Conservation (phyloP, 371 early-diverging fungal genomes). For the Blakeslea trispora region DNA sequence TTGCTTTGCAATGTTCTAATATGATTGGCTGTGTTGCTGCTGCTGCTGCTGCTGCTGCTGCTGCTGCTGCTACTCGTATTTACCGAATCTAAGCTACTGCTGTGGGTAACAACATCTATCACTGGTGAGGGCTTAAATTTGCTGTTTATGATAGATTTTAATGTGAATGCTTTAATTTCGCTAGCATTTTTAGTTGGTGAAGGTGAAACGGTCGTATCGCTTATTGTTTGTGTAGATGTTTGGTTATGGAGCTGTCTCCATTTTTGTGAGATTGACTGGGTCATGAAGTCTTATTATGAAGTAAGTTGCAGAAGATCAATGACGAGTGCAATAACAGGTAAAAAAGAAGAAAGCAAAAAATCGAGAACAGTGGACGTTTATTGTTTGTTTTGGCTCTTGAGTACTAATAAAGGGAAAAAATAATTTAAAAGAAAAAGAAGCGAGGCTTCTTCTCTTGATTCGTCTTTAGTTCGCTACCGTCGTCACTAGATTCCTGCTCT, state of each 20-base stretch:
- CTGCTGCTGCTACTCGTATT: neutral
- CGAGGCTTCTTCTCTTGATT: neutral
- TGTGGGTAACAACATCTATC: constrained; percentile 9
- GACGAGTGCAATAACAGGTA: too few species aligned
- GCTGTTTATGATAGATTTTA: constrained; percentile 10
- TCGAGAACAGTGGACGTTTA: neutral
- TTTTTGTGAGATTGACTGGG: neutral
- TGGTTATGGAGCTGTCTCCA: constrained; percentile 10
- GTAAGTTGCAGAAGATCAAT: too few species aligned
- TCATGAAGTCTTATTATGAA: too few species aligned
- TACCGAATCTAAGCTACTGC: neutral
- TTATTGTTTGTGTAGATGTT: neutral
- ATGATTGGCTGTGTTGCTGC: too few species aligned
- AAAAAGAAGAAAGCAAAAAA: neutral
- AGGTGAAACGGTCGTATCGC: neutral
- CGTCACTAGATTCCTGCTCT: constrained; percentile 6
- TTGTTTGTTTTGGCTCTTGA: neutral
- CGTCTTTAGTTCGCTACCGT: too few species aligned
- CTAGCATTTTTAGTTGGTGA: neutral
- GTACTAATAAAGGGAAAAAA: neutral
- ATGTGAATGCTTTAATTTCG: constrained; percentile 9
- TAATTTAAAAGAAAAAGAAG: neutral
- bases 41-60: neutral
- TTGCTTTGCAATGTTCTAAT: too few species aligned
- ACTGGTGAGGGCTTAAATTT: neutral